Evolutionary conservation across 345 rosid species (phyloP), one percentile per base, ranked within the genome.

Genomic region (Lumnitzera racemosa): DNA sequence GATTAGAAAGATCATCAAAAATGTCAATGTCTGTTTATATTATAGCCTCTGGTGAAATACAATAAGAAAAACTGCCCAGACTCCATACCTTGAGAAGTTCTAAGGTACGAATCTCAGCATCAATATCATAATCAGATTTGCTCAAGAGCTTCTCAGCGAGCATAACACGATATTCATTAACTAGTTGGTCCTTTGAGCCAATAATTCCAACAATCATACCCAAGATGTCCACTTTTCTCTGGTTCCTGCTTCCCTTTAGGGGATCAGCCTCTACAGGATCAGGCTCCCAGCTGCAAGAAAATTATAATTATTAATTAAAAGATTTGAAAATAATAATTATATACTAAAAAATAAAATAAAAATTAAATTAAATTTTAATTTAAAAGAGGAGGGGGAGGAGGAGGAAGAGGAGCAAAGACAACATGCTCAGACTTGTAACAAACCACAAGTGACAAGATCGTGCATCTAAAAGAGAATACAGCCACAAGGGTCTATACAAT

Each of bases 191-290:
- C 73, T 90, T 87, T 5, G 99, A 90, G 70, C 99, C 99, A 72
- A 90, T 88, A 67, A 90, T 90, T 67, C 91, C 77, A 52, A 90
- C 97, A 77, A 94, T 78, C 99, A 94, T 88, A 58, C 91, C 99
- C 20, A 94, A 76, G 68, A 90, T 83, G 83, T 90, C 92, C 65
- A 86, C 90, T 64, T 94, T 94, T 78, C 95, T 79, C 65, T 77
- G 86, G 67, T 72, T 90, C 61, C 83, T 75, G 70, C 95, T 88
- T 53, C 91, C 90, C 81, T 86, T 94, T 62, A 66, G 74, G 50
- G 99, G 97, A 63, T 88, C 96, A 71, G 95, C 96, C 72, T 84
- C 97, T 12, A 75, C 86, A 71, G 96, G 96, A 67, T 94, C 99
- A n/a, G 96, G 97, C 77, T 87, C 95, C 99, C 99, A 94, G 64